Conservation (phyloP, 352 stramenopile genomes). For the Phytophthora parvispora region DNA sequence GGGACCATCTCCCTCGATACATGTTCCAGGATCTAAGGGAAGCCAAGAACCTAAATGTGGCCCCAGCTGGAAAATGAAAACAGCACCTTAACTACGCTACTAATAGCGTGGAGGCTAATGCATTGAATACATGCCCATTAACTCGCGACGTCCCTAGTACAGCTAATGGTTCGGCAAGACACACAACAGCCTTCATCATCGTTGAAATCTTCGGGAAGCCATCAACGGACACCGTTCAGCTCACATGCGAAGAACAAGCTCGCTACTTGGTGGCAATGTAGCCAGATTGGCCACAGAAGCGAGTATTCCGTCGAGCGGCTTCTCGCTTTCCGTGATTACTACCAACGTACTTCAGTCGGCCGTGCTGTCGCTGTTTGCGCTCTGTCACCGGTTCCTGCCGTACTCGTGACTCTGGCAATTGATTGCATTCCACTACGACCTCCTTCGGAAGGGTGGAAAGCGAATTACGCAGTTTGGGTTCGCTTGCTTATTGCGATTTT, state of each 20-base stretch:
- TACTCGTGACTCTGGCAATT: slow-evolving; percentile 2
- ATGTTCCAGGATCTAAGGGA: too few relatives aligned
- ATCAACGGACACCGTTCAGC: too few relatives aligned
- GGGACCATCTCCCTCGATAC: too few relatives aligned
- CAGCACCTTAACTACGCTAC: too few relatives aligned
- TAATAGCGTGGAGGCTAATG: too few relatives aligned
- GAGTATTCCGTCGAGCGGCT: slow-evolving; percentile 14
- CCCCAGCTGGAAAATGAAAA: too few relatives aligned
- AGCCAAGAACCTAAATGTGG: too few relatives aligned
- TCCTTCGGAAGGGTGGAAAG: slow-evolving; percentile 15
- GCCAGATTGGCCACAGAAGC: slow-evolving; percentile 12
- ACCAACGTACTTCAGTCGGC: neutral
- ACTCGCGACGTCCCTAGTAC: too few relatives aligned
- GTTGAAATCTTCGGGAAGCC: too few relatives aligned
- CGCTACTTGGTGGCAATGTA: neutral
- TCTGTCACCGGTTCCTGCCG: slow-evolving; percentile 16
- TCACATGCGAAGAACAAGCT: neutral
- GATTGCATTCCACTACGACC: slow-evolving; percentile 7
- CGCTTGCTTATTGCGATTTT: slow-evolving; percentile 12
- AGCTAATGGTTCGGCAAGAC: too few relatives aligned
- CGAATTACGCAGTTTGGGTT: slow-evolving; percentile 15
- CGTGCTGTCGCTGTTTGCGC: slow-evolving; percentile 2
- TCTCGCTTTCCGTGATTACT: slow-evolving; percentile 13
- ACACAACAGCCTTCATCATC: too few relatives aligned
- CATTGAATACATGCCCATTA: too few relatives aligned